These are phyloP conservation scores for Malassezia furfur DNA, from an alignment of 1,284 basidiomycete genomes.

Conservation along the genomic window DNA sequence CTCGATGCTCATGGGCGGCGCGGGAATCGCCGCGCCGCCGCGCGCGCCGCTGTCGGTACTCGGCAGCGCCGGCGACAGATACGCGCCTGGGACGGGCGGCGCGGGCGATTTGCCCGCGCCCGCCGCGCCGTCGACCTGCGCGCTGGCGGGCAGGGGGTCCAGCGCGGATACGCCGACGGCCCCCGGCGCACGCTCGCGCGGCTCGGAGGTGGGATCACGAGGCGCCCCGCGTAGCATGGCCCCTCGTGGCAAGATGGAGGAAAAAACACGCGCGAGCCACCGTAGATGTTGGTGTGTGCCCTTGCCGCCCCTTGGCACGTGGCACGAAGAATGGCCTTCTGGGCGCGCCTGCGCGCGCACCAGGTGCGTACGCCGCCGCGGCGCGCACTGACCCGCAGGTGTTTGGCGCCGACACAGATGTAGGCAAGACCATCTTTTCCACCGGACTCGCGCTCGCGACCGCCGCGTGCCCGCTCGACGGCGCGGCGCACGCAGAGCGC, in stretches of 20 bases:
- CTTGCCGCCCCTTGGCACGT: neutral
- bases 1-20: neutral
- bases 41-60: neutral
- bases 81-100: neutral
- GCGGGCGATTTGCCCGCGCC: neutral
- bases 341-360: conserved; percentile 2
- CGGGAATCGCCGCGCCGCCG: neutral
- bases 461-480: conserved; percentile 19
- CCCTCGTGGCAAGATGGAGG: neutral
- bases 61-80: neutral
- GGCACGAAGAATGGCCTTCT: conserved; percentile 7
- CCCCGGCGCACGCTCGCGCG: too few relatives aligned
- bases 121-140: too few relatives aligned
- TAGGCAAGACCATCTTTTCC: conserved; percentile 48
- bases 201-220: too few relatives aligned
- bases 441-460: conserved; percentile 42
- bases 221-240: neutral
- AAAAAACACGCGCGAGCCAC: neutral
- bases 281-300: conserved; percentile 3
- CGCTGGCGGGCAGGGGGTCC: too few relatives aligned
- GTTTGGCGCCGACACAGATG: conserved; percentile 48
- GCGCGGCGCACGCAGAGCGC: conserved; percentile 19
- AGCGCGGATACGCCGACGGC: too few relatives aligned
- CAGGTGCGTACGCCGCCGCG: neutral
- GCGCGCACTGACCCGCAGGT: conserved; percentile 29